Evolutionary conservation across 1,284 basidiomycete species (phyloP).

Genomic region (Xerocomus minutiporus): DNA sequence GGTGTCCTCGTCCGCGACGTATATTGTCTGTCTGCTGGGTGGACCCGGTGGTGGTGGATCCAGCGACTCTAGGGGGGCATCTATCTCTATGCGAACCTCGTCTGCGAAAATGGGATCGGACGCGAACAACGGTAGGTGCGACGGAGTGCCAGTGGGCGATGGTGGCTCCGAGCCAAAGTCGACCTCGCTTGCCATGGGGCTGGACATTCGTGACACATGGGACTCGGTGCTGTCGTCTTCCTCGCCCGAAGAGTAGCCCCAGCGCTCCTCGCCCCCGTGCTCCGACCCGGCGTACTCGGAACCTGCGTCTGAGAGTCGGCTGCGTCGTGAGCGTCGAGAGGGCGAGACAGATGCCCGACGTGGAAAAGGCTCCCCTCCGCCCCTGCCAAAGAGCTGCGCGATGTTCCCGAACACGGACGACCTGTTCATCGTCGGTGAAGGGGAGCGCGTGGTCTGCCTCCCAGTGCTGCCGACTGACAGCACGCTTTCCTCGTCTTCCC

Average conservation of each 20-base stretch:
- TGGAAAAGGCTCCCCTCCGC: constrained; percentile 38
- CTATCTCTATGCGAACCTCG: constrained; percentile 76
- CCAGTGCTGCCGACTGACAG: constrained; percentile 23
- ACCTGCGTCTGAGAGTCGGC: constrained; percentile 51
- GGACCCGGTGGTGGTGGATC: constrained; percentile 69
- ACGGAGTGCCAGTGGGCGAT: constrained; percentile 45
- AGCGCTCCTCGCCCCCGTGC: constrained; percentile 59
- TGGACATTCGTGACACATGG: constrained; percentile 29
- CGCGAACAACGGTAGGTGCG: constrained; percentile 61
- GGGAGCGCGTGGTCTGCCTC: constrained; percentile 29
- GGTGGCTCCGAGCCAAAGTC: constrained; percentile 66
- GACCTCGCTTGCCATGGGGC: constrained; percentile 51
- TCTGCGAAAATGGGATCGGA: constrained; percentile 77
- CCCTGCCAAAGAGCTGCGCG: constrained; percentile 62
- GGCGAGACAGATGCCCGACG: constrained; percentile 49
- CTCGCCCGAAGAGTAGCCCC: constrained; percentile 79
- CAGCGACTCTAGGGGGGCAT: constrained; percentile 52
- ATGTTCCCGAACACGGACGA: constrained; percentile 63
- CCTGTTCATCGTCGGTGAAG: constrained; percentile 42
- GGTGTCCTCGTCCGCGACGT: constrained; percentile 89
- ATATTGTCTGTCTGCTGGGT: constrained; percentile 81
- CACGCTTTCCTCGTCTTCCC: constrained; percentile 23
- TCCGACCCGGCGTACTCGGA: constrained; percentile 57
- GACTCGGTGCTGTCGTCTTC: constrained; percentile 43
- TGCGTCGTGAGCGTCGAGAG: constrained; percentile 50